Evolutionary conservation across 2,329 filamentous ascomycete genomes (phyloP), one percentile per base, ranked within the genome.

Genomic region (Tolypocladium tundrense): DNA sequence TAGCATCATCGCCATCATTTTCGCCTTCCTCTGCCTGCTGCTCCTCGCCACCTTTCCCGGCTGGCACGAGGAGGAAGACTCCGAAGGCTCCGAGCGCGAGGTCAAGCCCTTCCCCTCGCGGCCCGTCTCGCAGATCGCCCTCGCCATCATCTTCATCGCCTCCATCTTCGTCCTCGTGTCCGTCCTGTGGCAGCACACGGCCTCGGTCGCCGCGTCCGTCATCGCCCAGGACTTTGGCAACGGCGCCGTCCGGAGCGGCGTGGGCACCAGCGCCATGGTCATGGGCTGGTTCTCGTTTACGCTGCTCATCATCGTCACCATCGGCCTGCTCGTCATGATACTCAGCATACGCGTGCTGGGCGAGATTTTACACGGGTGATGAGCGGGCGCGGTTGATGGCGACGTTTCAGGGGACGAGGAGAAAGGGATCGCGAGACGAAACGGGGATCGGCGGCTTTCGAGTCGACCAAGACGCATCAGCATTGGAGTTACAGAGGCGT

Each of bases 261-360:
- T 97, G 14, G 92, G 92, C n/a, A 92, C 90, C 54, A 90, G 88
- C 43, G 93, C 94, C 58, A 97, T 99, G 90, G 90, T 97, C 21
- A 80, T 99, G 68, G 94, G 94, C 59, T 99, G 94, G 94, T 97
- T 99, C 74, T 90, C 90, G 48, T 97, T 99, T 69, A 88, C 90
- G 27, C 74, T 97, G 56, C 80, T 99, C 63, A 96, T 99, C 66
- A 88, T 97, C 61, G 93, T 97, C 56, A 97, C 93, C 54, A 94
- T 97, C 68, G 94, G 93, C 58, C 74, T 97, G 73, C 78, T 99
- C 61, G 88, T 97, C 68, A 97, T 97, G 91, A 96, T 97, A 67
- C 77, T 97, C 72, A 97, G 91, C 75, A 94, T 97, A 70, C 83
- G 87, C 65, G 81, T 96, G 58, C 76, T 97, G 63, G 81, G 85